Evolutionary conservation across 495 filamentous ascomycete species (phyloP).

Genomic region (Neurospora sublineolata): DNA sequence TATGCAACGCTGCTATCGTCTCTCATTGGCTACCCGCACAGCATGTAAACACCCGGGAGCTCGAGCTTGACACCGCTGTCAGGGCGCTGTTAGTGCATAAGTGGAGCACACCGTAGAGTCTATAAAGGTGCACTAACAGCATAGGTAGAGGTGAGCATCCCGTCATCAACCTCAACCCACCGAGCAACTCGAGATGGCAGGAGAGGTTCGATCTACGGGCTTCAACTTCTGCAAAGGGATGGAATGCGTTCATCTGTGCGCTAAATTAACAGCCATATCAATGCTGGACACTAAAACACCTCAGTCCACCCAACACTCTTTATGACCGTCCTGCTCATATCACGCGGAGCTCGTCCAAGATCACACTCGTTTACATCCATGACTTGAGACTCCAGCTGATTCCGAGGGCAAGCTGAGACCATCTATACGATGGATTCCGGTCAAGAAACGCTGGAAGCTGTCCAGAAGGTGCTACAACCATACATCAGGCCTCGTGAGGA

Average conservation of each 20-base stretch:
- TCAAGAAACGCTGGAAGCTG: constrained; percentile 9
- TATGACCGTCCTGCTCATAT: neutral
- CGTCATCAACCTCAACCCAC: neutral
- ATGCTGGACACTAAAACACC: neutral
- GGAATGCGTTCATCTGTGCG: neutral
- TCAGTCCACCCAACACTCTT: neutral
- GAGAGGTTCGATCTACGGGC: neutral
- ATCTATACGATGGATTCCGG: constrained; percentile 1
- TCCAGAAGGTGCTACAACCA: constrained; percentile 21
- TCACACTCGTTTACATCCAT: neutral
- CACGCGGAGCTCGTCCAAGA: neutral
- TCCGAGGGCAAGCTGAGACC: neutral
- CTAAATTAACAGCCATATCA: neutral
- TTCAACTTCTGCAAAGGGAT: neutral
- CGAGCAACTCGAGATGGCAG: neutral
- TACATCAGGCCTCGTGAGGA: constrained; percentile 35
- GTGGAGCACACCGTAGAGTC: neutral
- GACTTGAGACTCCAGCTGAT: neutral
- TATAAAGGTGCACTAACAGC: neutral
- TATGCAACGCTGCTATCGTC: constrained; percentile 4
- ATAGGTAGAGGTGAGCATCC: neutral
- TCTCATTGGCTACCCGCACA: constrained; percentile 10
- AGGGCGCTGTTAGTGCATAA: neutral
- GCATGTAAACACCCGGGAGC: constrained; percentile 3
- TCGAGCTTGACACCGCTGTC: neutral